Percentiles rank a stretch among this genome's conserved stretches.
phyloP scores from a whole-genome alignment of 305 asterid genomes.

The Rubia balearica region DNA sequence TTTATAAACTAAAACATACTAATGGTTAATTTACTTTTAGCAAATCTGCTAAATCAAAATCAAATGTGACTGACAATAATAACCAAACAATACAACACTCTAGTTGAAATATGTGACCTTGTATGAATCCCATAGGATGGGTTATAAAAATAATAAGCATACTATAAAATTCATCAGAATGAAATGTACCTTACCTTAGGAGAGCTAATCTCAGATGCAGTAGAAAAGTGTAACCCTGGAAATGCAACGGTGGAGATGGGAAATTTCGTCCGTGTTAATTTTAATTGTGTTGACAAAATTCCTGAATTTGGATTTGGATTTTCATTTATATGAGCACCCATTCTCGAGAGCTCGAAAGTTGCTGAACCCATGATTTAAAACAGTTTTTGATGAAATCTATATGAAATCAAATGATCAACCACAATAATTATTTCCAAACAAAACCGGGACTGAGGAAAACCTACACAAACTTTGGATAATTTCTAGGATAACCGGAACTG shows the following conservation, averaged over 20 bases:
- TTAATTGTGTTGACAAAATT: slow-evolving; percentile 24
- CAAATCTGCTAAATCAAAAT: too few species aligned
- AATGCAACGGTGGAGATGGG: slow-evolving; percentile 29
- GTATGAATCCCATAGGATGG: not conserved
- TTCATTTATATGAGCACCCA: slow-evolving; percentile 31
- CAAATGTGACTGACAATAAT: too few species aligned
- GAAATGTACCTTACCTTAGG: slow-evolving; percentile 30
- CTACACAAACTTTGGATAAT: not conserved
- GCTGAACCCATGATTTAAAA: slow-evolving; percentile 39
- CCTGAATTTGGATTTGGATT: slow-evolving; percentile 36
- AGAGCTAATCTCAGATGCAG: slow-evolving; percentile 24
- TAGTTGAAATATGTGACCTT: not conserved
- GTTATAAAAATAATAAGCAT: not conserved
- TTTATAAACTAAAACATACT: not conserved
- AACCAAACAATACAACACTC: not conserved
- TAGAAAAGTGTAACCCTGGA: slow-evolving; percentile 28
- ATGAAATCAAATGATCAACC: slow-evolving; percentile 9
- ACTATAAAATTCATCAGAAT: not conserved
- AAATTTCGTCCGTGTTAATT: slow-evolving; percentile 30
- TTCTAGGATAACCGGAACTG: not conserved
- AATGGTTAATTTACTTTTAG: too few species aligned
- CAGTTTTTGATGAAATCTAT: slow-evolving; percentile 13
- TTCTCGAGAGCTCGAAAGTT: slow-evolving; percentile 31
- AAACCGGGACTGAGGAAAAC: not conserved
- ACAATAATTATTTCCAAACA: not conserved